Conservation (phyloP, 2,329 filamentous ascomycete species). For the Cyanodermella asteris region DNA sequence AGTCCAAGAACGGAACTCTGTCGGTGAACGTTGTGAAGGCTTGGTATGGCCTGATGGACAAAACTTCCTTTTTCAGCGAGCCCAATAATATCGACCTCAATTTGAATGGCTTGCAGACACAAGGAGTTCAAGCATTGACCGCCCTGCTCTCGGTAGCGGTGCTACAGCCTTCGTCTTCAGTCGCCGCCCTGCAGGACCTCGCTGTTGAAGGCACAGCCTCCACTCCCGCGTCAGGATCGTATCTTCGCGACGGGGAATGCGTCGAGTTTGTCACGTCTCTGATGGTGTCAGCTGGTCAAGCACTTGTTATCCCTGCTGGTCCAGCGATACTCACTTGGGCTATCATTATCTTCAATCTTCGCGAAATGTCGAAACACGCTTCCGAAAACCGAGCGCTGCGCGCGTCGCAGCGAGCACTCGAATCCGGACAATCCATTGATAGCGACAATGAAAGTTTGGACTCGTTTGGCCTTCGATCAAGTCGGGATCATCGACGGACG, state of each 20-base stretch:
- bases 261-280: constrained; percentile 53
- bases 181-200: constrained; percentile 26
- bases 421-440: constrained; percentile 19
- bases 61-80: no score
- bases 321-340: constrained; percentile 68
- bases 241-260: constrained; percentile 48
- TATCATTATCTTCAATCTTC: constrained; percentile 49
- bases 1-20: no score
- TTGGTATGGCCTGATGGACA: no score
- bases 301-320: no score
- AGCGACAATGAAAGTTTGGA: no score
- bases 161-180: constrained; percentile 42
- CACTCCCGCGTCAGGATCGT: constrained; percentile 32
- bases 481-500: no score
- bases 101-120: constrained; percentile 24
- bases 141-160: constrained; percentile 50
- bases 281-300: no score
- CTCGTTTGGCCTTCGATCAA: no score
- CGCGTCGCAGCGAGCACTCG: constrained; percentile 19
- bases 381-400: constrained; percentile 30
- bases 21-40: no score
- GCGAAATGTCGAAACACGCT: constrained; percentile 37
- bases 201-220: constrained; percentile 10
- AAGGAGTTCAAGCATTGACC: constrained; percentile 46
- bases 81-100: no score